These are phyloP conservation scores for Plectosphaerella sp. DNA, from an alignment of 2,329 filamentous ascomycete genomes.

Conservation along the genomic window DNA sequence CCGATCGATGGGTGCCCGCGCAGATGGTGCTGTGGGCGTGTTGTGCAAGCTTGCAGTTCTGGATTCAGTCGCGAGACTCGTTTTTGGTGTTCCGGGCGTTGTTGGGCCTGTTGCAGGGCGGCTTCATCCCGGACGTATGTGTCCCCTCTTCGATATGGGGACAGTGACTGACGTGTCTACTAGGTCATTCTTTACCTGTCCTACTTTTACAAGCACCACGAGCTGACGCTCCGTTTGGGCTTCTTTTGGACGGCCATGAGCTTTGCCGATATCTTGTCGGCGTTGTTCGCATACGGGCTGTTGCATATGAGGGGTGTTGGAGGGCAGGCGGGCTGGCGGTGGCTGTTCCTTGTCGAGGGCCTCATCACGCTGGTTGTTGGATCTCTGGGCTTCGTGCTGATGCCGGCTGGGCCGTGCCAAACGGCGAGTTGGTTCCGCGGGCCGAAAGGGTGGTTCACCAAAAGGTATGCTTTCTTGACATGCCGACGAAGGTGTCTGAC, in stretches of 20 bases:
- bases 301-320: constrained; percentile 33
- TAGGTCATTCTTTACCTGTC: constrained; percentile 35
- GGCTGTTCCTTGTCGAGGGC: constrained; percentile 53
- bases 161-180: neutral
- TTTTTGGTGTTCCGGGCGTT: constrained; percentile 26
- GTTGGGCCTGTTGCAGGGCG: constrained; percentile 29
- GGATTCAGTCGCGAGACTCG: constrained; percentile 22
- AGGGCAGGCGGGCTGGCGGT: constrained; percentile 35
- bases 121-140: constrained; percentile 33
- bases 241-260: constrained; percentile 38
- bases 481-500: neutral
- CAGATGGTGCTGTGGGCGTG: constrained; percentile 51
- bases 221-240: constrained; percentile 31
- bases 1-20: constrained; percentile 47
- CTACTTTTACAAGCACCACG: constrained; percentile 37
- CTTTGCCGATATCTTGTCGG: constrained; percentile 32
- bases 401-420: constrained; percentile 48
- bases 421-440: constrained; percentile 50
- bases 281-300: constrained; percentile 32
- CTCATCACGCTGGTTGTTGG: constrained; percentile 42
- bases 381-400: constrained; percentile 46
- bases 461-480: constrained; percentile 24
- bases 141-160: too few relatives aligned
- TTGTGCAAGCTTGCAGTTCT: constrained; percentile 39
- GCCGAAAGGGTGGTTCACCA: constrained; percentile 55